A percentile compares a stretch with the other conserved stretches of the same genome.
phyloP scores from a whole-genome alignment of 352 stramenopile species.

The Pythium dissotocum region DNA sequence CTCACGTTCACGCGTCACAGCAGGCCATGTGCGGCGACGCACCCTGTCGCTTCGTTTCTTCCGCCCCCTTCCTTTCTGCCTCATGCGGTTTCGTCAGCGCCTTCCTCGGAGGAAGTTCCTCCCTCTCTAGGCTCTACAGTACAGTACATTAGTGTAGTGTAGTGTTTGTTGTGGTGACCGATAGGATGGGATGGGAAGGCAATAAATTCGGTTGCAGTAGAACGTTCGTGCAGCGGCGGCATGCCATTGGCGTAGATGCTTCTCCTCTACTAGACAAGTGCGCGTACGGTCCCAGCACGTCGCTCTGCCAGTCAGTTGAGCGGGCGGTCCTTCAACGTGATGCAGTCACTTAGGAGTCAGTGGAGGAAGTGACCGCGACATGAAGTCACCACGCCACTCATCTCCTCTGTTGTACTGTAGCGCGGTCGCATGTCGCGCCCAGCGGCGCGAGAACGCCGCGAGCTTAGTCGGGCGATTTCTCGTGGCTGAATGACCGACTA shows the following conservation, averaged over 20 bases:
- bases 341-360: background rate
- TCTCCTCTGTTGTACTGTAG: background rate
- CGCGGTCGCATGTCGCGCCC: background rate
- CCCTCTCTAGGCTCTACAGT: background rate
- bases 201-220: conserved; percentile 1
- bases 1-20: background rate
- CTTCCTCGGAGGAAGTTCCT: background rate
- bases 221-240: background rate
- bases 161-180: background rate
- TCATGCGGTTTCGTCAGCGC: background rate
- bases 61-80: conserved; percentile 2
- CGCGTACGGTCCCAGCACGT: background rate
- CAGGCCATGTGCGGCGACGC: too few species aligned
- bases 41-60: background rate
- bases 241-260: background rate
- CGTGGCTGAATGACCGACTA: conserved; percentile 4
- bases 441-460: background rate
- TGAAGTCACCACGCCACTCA: background rate
- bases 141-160: background rate
- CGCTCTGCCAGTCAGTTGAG: background rate
- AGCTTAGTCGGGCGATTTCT: conserved; percentile 2
- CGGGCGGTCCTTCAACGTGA: background rate
- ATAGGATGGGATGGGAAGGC: background rate
- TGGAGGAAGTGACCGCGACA: background rate
- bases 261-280: background rate